Percentiles rank a stretch among this genome's conserved stretches.
These are phyloP conservation scores for Rosa lucieae DNA, from an alignment of 306 rosid species.

Conservation along the genomic window DNA sequence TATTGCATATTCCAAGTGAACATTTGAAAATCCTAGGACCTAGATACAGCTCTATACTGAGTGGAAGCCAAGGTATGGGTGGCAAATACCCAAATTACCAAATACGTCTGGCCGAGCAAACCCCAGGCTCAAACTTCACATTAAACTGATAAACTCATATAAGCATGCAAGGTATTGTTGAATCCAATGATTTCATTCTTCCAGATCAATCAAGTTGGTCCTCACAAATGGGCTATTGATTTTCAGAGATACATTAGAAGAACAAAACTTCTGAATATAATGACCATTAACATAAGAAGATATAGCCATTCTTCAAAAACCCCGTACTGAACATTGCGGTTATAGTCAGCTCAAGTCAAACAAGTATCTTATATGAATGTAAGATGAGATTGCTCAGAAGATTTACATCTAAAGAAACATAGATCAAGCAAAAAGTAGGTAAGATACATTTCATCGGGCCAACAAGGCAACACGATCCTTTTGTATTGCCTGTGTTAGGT, in stretches of 20 bases:
- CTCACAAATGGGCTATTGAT: neutral
- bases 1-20: neutral
- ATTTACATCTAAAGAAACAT: neutral
- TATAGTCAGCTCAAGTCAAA: neutral
- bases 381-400: slow-evolving; percentile 3
- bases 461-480: slow-evolving; percentile 82
- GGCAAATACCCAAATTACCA: too few species aligned
- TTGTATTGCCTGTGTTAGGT: slow-evolving; percentile 68
- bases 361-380: neutral
- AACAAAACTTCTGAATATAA: neutral
- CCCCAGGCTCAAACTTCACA: too few species aligned
- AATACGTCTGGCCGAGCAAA: too few species aligned
- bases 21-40: neutral
- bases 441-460: slow-evolving; percentile 44
- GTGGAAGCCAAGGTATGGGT: too few species aligned
- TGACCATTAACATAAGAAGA: neutral
- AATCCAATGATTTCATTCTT: neutral
- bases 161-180: neutral
- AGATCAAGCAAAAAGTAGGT: neutral
- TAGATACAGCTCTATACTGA: neutral
- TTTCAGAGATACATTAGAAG: neutral
- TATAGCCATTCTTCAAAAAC: neutral
- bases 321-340: neutral
- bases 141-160: too few species aligned
- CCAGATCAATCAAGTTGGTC: neutral